These are phyloP conservation scores for Guadua angustifolia DNA, from an alignment of 176 grass and related monocot species.

Conservation along the genomic window DNA sequence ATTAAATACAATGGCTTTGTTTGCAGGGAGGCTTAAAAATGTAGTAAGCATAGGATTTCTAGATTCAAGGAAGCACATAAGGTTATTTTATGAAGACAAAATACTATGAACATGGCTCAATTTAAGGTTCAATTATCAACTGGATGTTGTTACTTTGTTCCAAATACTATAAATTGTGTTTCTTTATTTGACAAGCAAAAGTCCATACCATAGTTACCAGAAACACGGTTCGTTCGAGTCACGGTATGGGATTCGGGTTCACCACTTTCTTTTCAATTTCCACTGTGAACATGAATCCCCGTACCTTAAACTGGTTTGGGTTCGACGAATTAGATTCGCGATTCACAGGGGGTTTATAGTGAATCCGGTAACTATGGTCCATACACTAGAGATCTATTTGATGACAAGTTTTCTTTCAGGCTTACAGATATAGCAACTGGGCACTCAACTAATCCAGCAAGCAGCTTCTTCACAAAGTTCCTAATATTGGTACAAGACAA, in stretches of 20 bases:
- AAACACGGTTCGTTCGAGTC: too few relatives aligned
- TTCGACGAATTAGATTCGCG: too few relatives aligned
- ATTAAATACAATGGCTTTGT: neutral
- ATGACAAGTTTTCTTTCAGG: neutral
- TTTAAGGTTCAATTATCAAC: conserved; percentile 7
- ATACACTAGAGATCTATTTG: too few relatives aligned
- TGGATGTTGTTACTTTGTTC: neutral
- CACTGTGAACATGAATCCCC: too few relatives aligned
- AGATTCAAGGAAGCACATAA: neutral
- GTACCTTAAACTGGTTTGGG: too few relatives aligned
- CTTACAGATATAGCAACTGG: neutral
- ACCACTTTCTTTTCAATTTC: too few relatives aligned
- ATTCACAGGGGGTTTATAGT: too few relatives aligned
- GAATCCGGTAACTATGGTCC: neutral
- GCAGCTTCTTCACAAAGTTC: neutral
- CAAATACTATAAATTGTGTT: neutral
- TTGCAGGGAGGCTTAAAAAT: neutral
- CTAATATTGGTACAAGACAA: neutral
- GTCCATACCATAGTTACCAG: neutral
- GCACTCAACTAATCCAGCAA: conserved; percentile 1
- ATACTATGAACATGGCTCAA: neutral
- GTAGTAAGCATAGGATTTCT: neutral
- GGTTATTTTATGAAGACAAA: neutral
- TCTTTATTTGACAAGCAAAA: conserved; percentile 7
- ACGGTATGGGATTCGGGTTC: too few relatives aligned